These are phyloP conservation scores for Hypoxylon lenormandii DNA, from an alignment of 495 filamentous ascomycete genomes.

Conservation along the genomic window DNA sequence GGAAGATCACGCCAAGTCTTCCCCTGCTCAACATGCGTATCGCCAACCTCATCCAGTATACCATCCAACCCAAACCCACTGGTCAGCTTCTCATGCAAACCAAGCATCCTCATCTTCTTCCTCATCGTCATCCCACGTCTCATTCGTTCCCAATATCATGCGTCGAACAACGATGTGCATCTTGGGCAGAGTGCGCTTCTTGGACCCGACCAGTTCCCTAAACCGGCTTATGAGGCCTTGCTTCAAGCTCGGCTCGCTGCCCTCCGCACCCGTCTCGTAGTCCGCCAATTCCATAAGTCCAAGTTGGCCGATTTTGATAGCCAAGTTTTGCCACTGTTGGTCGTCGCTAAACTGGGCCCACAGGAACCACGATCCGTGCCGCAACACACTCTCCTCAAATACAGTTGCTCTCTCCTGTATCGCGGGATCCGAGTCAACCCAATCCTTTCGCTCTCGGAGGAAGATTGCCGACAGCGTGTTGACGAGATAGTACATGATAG, in stretches of 20 bases:
- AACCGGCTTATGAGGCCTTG: conserved; percentile 4
- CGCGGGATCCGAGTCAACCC: neutral
- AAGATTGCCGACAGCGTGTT: conserved; percentile 8
- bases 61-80: no score
- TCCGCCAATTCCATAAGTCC: conserved; percentile 10
- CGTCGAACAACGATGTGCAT: neutral
- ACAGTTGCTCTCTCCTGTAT: conserved; percentile 7
- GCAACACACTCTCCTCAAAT: conserved; percentile 39
- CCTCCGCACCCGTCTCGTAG: conserved; percentile 20
- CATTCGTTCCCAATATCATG: neutral
- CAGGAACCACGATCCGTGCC: conserved; percentile 45
- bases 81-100: neutral
- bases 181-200: neutral
- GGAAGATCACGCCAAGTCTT: no score
- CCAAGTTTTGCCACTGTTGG: neutral
- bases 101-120: neutral
- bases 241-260: neutral
- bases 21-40: no score
- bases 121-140: neutral
- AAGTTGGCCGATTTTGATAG: neutral
- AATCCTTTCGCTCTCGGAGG: neutral
- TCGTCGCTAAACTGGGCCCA: conserved; percentile 15
- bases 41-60: no score
- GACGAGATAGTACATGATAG: conserved; percentile 36
- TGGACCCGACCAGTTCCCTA: conserved; percentile 6